Conservation (phyloP, 78 protist genomes). For the Dictyostelium capitatum region DNA sequence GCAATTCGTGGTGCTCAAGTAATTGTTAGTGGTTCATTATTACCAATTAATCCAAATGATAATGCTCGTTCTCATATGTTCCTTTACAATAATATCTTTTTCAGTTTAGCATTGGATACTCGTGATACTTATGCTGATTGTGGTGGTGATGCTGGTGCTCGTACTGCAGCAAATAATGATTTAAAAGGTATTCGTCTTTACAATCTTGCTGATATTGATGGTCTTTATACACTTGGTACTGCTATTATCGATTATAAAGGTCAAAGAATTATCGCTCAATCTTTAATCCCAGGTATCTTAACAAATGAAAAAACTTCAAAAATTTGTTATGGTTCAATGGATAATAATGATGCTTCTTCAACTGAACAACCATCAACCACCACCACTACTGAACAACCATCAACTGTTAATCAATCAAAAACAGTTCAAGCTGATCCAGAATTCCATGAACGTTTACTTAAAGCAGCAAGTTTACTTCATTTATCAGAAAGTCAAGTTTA, state of each 20-base stretch:
- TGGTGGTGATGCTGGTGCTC: conserved; percentile 79
- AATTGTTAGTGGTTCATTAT: conserved; percentile 37
- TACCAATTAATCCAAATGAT: conserved; percentile 87
- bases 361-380: neutral
- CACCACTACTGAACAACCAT: neutral
- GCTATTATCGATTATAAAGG: conserved; percentile 88
- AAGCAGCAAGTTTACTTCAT: conserved; percentile 41
- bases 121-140: conserved; percentile 60
- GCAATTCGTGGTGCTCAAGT: conserved; percentile 85
- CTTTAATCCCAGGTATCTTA: conserved; percentile 86
- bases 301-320: conserved; percentile 66
- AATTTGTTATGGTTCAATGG: conserved; percentile 83
- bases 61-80: conserved; percentile 74
- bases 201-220: conserved; percentile 80
- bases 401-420: neutral
- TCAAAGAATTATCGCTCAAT: conserved; percentile 82
- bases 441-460: conserved; percentile 17
- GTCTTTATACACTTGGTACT: conserved; percentile 80
- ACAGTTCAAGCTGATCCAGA: conserved; percentile 49
- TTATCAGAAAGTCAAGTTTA: conserved; percentile 34
- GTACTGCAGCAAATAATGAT: conserved; percentile 81
- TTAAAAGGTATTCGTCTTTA: conserved; percentile 75
- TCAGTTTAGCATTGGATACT: conserved; percentile 70
- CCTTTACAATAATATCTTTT: conserved; percentile 87
- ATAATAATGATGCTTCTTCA: neutral